Conservation (phyloP, 148 eudicot genomes). For the Nepenthes mirabilis region DNA sequence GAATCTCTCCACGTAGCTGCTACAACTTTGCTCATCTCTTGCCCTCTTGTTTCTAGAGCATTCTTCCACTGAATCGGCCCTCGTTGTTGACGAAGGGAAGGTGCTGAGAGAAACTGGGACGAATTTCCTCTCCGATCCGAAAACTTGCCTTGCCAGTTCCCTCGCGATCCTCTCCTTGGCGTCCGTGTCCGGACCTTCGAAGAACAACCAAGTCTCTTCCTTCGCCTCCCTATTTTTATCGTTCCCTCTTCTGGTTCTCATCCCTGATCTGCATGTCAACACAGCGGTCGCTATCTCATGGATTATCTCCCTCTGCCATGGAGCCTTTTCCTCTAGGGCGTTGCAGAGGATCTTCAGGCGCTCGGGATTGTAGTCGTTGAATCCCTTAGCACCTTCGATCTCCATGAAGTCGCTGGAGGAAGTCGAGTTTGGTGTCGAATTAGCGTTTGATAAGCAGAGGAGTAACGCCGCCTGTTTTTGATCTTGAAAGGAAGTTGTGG, state of each 20-base stretch:
- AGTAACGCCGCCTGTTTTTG: slow-evolving; percentile 11
- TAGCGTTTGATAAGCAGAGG: slow-evolving; percentile 24
- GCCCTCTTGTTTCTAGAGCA: slow-evolving; percentile 38
- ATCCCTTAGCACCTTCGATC: slow-evolving; percentile 22
- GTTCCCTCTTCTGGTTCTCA: slow-evolving; percentile 23
- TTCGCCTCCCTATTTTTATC: slow-evolving; percentile 4
- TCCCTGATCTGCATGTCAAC: slow-evolving; percentile 56
- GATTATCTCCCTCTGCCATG: slow-evolving; percentile 51
- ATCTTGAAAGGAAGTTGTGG: slow-evolving; percentile 21
- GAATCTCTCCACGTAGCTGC: slow-evolving; percentile 43
- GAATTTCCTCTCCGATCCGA: slow-evolving; percentile 49
- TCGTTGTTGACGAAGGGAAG: slow-evolving; percentile 37
- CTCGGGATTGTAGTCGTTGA: slow-evolving; percentile 50
- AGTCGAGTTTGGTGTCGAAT: slow-evolving; percentile 19
- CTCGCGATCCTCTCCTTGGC: slow-evolving; percentile 62
- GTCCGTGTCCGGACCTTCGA: slow-evolving; percentile 52
- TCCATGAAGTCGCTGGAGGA: slow-evolving; percentile 27
- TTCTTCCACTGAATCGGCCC: slow-evolving; percentile 35
- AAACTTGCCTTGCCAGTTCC: slow-evolving; percentile 59
- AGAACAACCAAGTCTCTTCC: slow-evolving; percentile 84
- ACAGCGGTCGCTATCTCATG: slow-evolving; percentile 54
- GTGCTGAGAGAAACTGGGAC: slow-evolving; percentile 39
- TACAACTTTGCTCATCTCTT: slow-evolving; percentile 43
- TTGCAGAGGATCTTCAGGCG: slow-evolving; percentile 43
- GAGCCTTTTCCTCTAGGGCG: slow-evolving; percentile 62